Base-by-base conservation (phyloP, 805 yeast species). In the Metschnikowia henanensis region DNA sequence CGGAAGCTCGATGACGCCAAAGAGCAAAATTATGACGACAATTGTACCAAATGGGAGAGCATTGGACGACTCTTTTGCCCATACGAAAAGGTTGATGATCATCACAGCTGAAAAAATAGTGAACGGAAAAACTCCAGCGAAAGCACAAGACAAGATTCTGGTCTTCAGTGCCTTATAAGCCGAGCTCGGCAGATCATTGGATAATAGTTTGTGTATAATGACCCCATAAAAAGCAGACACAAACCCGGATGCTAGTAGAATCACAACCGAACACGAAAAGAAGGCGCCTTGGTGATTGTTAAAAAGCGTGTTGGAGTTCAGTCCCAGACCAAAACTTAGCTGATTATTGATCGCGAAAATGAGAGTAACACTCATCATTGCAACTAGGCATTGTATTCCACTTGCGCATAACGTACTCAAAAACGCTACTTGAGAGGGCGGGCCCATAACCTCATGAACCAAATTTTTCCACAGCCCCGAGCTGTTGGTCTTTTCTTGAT, bases 11-110 rank as follows among this genome's bases (percentile, higher is more conserved):
- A 86, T 61, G 12, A 83, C 55, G 33, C 83, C 70, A 61, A 87
- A 84, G 39, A 83, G 62, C 7, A 74, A 50, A n/a, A 85, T 60
- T 33, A 88, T 61, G 1, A 79, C 73, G 6, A 84, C 63, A 17
- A 88, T 74, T 0, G 95, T 83, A 5, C 88, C 84, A 52, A 88
- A 84, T 12, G 96, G 96, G 34, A 87, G 68, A 0, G 92, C 90
- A 38, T 76, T 70, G 0, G 94, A 81, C 0, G 94, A 81, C 49
- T 83, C 83, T 52, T 81, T 76, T 2, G 84, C 84, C 88, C 91
- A 86, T 8, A 86, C 81, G 43, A 89, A 76, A 47, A 79, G 66
- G 60, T 88, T 89, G 46, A 86, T 64, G 19, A 79, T 58, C 19
- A 84, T 60, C 0, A 84, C 68, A 2, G 79, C 68, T 0, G 75